Conservation (phyloP, 2,329 filamentous ascomycete species). For the Fusarium newnesense region DNA sequence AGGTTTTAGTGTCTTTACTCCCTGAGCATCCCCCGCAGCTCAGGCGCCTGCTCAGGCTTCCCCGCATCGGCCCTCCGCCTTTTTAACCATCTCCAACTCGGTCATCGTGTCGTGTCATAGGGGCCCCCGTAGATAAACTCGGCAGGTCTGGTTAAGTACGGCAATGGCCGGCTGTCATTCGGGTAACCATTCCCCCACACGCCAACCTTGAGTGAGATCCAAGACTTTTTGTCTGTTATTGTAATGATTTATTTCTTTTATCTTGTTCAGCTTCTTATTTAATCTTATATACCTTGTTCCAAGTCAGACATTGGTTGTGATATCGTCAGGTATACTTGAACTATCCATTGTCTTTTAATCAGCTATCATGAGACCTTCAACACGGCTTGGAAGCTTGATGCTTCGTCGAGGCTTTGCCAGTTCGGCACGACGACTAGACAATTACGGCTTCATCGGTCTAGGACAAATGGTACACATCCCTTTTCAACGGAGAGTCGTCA, state of each 20-base stretch:
- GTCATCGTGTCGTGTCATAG: background rate
- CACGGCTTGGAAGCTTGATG: constrained; percentile 44
- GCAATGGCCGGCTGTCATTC: constrained; percentile 51
- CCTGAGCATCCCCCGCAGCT: constrained; percentile 11
- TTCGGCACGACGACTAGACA: constrained; percentile 59
- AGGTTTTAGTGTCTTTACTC: constrained; percentile 19
- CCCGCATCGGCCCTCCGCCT: constrained; percentile 28
- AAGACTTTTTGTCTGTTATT: background rate
- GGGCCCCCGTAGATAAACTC: background rate
- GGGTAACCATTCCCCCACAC: constrained; percentile 39
- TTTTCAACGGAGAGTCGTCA: background rate
- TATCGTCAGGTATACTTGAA: background rate
- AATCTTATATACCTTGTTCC: background rate
- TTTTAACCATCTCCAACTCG: constrained; percentile 17
- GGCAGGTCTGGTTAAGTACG: constrained; percentile 46
- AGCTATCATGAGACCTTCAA: constrained; percentile 34
- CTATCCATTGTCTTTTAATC: no score
- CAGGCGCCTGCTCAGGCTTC: constrained; percentile 16
- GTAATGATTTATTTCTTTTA: background rate
- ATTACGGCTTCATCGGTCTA: constrained; percentile 68
- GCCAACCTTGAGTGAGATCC: constrained; percentile 1
- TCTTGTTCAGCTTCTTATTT: background rate
- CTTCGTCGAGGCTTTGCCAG: constrained; percentile 63
- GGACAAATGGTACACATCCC: constrained; percentile 65
- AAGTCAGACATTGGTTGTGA: background rate